phyloP scores from a whole-genome alignment of 2,329 filamentous ascomycete species.

The Colletotrichum sojae region DNA sequence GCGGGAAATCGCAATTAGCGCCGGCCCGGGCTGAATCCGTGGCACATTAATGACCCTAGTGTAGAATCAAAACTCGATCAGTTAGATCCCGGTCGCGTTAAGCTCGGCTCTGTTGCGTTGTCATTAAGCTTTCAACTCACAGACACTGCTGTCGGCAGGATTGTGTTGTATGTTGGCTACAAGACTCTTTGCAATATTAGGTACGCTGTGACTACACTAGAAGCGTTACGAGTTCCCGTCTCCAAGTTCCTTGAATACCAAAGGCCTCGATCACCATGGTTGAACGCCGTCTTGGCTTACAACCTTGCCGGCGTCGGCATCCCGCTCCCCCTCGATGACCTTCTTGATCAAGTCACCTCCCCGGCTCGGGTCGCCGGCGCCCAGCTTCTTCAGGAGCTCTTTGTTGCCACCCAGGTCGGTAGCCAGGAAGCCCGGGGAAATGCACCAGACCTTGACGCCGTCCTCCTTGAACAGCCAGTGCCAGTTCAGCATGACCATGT shows the following conservation, averaged over 20 bases:
- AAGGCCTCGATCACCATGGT: conserved; percentile 45
- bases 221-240: no score
- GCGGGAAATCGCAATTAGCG: not conserved
- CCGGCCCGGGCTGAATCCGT: not conserved
- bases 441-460: conserved; percentile 63
- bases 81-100: no score
- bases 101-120: no score
- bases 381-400: conserved; percentile 50
- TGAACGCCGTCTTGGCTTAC: conserved; percentile 49
- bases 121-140: no score
- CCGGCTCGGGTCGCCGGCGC: conserved; percentile 51
- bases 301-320: conserved; percentile 57
- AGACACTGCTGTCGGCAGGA: no score
- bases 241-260: no score
- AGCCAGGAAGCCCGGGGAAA: conserved; percentile 65
- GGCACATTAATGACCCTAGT: no score
- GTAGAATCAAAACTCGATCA: no score
- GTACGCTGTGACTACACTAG: no score
- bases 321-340: conserved; percentile 59
- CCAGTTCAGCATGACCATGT: conserved; percentile 66
- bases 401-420: conserved; percentile 57
- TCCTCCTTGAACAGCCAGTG: conserved; percentile 57
- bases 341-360: conserved; percentile 55
- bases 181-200: no score
- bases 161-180: no score